Base-by-base conservation (phyloP, 352 stramenopile genomes). In the Pythium dissotocum region DNA sequence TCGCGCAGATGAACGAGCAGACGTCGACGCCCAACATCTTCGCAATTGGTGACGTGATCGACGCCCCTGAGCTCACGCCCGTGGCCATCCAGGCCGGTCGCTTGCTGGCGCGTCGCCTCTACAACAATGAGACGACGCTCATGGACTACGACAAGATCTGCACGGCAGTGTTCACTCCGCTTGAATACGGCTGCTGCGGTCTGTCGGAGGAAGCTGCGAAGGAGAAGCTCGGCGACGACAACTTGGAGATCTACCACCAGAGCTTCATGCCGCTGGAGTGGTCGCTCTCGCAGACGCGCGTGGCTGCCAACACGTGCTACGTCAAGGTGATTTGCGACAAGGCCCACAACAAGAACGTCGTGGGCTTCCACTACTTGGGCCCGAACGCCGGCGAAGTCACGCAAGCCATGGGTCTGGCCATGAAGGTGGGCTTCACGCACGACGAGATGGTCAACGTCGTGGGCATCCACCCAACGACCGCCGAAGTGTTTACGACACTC, bases 351-450 rank as follows among this genome's bases (percentile, higher is more conserved):
- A 84, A 94, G 46, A 85, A 84, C 51, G 96, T 99, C 6, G 73
- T 99, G 59, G 98, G 98, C 57, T 98, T 99, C 58, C 98, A 99
- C 75, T 99, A 98, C 75, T 70, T 99, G n/a, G 97, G 97, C 38
- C 98, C 97, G 18, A 98, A 99, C 70, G 97, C 97, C 38, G 97
- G 98, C 55, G 98, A 99, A 80, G 87, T 98, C 58, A 97, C 90
- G 30, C 93, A 97, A 69, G 87, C 95, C 40, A 98, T 98, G 70
- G 95, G 92, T 18, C 80, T 98, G 26, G 89, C 94, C 2, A 98
- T 99, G 87, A 98, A 98, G 75, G 71, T 98, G 61, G 90, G 94
- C 30, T 91, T 98, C 65, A 99, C 87, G 46, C 98, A 98, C 75
- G 87, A 94, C 46, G 81, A 98, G 75, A 92, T 99, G 69, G 80